Base-by-base conservation (phyloP, 2,329 filamentous ascomycete species). In the Aulographum hederae region DNA sequence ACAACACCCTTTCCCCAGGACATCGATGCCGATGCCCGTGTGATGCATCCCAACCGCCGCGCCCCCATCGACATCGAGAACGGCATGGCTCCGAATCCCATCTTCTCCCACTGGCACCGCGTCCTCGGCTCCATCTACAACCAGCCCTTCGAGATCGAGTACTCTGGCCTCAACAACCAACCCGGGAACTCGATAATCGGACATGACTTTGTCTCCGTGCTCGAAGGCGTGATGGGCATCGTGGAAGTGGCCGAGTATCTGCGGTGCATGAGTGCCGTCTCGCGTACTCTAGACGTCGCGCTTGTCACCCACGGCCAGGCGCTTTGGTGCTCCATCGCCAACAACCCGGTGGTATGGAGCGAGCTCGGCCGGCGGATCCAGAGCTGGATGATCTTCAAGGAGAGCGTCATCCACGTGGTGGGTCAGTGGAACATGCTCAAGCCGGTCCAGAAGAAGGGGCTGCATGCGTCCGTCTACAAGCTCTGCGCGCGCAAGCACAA, bases 91-190 rank as follows among this genome's bases (percentile, higher is more conserved):
- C 45, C 46, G 4, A 44, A 43, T 16, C 44, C 41, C 32, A 34
- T 43, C 15, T 48, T 47, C 33, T 36, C 40, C 6, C 41, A 56
- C 30, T 65, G 58, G 43, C 48, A 58, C 30, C 47, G 50, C 21
- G 50, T 66, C 13, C 45, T 66, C 32, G 56, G 57, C 21, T 49
- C 56, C 14, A 55, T 65, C 39, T 64, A 65, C 48, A n/a, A 8
- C 21, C n/a, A 8, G 8, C 8, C 21, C 21, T 25, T 25, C 21
- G 21, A 25, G 53, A 55, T 37, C 47, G 46, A 14, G 43, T n/a
- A n/a, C n/a, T n/a, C n/a, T n/a, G n/a, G 51, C 2, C 44, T 63
- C 20, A 37, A 46, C 6, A 47, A 65, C 26, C 52, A 54, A 42
- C 43, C 4, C 43, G 44, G 6, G 40, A 48, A 23, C 52, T 66